phyloP scores from a whole-genome alignment of 2,329 filamentous ascomycete species.

The Fusarium caatingaense region DNA sequence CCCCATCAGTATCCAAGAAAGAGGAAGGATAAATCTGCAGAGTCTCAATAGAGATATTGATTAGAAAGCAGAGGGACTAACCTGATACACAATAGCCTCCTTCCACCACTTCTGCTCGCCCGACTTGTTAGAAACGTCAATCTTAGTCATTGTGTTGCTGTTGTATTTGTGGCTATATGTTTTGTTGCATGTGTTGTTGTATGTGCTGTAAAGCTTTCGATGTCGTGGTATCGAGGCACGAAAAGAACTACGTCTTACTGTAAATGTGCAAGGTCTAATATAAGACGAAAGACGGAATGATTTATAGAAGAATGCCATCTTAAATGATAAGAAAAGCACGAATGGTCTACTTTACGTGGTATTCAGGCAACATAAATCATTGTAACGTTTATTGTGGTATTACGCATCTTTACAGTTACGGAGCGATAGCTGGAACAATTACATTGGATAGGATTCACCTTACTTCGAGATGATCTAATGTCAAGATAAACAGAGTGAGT shows the following conservation, averaged over 20 bases:
- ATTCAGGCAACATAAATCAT: background rate
- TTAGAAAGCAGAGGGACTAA: background rate
- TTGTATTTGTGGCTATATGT: background rate
- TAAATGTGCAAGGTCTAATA: background rate
- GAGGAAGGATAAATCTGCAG: slow-evolving; percentile 65
- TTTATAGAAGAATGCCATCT: background rate
- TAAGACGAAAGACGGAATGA: background rate
- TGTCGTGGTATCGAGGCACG: background rate
- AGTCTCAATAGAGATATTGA: rapidly evolving
- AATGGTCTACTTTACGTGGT: background rate
- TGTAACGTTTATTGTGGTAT: background rate
- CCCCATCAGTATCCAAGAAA: slow-evolving; percentile 65
- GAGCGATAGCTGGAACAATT: background rate
- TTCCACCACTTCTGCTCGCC: slow-evolving; percentile 1
- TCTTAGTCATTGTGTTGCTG: background rate
- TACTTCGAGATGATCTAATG: background rate
- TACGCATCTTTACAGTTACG: background rate
- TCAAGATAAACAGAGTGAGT: rapidly evolving
- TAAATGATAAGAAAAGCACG: background rate
- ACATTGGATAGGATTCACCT: background rate
- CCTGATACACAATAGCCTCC: slow-evolving; percentile 2
- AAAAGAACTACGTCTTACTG: background rate
- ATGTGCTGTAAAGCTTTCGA: background rate
- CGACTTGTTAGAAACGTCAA: background rate
- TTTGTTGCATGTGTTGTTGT: no score